Evolutionary conservation across 306 rosid species (phyloP).

Genomic region (Acacia acuminata): DNA sequence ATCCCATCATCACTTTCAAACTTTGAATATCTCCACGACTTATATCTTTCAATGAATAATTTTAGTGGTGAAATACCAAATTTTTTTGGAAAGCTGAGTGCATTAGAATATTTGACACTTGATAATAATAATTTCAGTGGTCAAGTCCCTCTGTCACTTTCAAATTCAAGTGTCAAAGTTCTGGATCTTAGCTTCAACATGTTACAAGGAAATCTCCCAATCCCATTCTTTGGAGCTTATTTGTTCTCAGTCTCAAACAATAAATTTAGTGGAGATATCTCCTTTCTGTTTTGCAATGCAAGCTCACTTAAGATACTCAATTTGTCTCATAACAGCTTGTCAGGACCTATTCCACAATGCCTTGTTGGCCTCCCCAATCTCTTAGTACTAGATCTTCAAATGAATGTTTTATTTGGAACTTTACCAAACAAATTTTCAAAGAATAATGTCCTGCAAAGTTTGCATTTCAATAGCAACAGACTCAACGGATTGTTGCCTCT

Average conservation of each 20-base stretch:
- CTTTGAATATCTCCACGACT: rapidly evolving
- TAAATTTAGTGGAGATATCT: too few relatives aligned
- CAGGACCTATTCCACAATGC: conserved; percentile 9
- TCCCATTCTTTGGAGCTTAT: too few relatives aligned
- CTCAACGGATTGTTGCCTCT: conserved; percentile 38
- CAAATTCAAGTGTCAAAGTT: background rate
- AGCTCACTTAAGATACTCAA: too few relatives aligned
- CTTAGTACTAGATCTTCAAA: conserved; percentile 21
- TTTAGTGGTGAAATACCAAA: conserved; percentile 11
- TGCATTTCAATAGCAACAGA: conserved; percentile 35
- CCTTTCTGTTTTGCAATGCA: too few relatives aligned
- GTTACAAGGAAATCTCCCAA: too few relatives aligned
- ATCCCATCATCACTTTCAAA: too few relatives aligned
- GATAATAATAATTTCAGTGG: background rate
- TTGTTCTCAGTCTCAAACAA: too few relatives aligned
- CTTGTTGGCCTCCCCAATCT: background rate
- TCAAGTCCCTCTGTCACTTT: background rate
- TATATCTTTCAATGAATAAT: background rate
- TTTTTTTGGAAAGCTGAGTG: background rate
- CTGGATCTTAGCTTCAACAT: too few relatives aligned
- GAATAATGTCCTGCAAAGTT: background rate
- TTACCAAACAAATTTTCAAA: background rate
- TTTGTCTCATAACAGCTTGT: too few relatives aligned
- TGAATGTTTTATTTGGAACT: conserved; percentile 25
- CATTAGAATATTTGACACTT: background rate